Evolutionary conservation across 2,329 filamentous ascomycete genomes (phyloP).

Genomic region (Ophiostoma sp.): DNA sequence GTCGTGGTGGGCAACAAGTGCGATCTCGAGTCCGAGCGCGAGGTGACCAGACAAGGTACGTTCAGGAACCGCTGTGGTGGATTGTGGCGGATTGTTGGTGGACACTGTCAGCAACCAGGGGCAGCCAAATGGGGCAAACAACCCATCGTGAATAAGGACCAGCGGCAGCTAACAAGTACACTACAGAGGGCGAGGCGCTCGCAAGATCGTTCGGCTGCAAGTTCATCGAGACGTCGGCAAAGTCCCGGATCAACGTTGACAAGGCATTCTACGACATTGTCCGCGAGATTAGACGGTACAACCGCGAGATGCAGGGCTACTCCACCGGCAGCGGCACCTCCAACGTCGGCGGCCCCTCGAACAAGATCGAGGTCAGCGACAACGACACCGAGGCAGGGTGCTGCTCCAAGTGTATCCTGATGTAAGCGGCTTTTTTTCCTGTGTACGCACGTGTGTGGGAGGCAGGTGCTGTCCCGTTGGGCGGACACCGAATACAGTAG

Average conservation of each 20-base stretch:
- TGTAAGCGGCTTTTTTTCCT: slow-evolving; percentile 21
- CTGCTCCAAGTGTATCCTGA: slow-evolving; percentile 55
- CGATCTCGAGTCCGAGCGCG: slow-evolving; percentile 90
- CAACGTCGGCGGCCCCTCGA: slow-evolving; percentile 60
- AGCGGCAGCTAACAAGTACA: neutral
- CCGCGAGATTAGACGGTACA: slow-evolving; percentile 95
- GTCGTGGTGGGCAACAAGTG: slow-evolving; percentile 99
- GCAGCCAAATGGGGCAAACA: neutral
- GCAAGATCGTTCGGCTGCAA: slow-evolving; percentile 90
- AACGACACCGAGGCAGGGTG: slow-evolving; percentile 70
- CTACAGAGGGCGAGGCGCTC: slow-evolving; percentile 81
- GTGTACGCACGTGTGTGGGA: too few species aligned
- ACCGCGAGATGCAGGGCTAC: slow-evolving; percentile 95
- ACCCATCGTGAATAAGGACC: neutral
- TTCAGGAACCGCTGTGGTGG: neutral
- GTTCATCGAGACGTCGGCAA: slow-evolving; percentile 98
- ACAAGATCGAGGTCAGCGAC: slow-evolving; percentile 79
- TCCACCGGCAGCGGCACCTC: slow-evolving; percentile 67
- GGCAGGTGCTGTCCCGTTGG: neutral
- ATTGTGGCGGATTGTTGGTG: neutral
- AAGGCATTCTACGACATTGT: slow-evolving; percentile 99
- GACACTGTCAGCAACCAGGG: neutral
- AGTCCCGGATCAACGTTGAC: slow-evolving; percentile 97
- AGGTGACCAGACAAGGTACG: slow-evolving; percentile 88
- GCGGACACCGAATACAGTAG: neutral